A percentile compares a stretch with the other conserved stretches of the same genome.
Evolutionary conservation across 2,329 filamentous ascomycete genomes (phyloP).

Genomic region (Neofusicoccum sp.): DNA sequence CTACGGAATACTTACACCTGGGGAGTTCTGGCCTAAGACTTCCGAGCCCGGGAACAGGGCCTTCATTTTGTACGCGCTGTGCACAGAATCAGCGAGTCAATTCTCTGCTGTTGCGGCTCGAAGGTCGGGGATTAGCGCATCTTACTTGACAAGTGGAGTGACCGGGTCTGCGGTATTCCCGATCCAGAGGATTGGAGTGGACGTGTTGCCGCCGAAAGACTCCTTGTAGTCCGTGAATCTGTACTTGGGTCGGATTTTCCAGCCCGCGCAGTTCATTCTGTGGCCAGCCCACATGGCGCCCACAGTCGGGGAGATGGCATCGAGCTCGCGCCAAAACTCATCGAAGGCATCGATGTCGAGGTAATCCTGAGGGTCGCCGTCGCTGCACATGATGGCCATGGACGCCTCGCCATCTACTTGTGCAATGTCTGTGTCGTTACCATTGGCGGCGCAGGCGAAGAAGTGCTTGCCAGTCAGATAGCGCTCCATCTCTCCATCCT

Average conservation of each 20-base stretch:
- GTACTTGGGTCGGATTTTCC: constrained; percentile 35
- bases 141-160: constrained; percentile 49
- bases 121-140: neutral
- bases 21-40: constrained; percentile 31
- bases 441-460: constrained; percentile 30
- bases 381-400: constrained; percentile 40
- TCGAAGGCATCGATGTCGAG: constrained; percentile 30
- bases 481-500: constrained; percentile 25
- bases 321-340: constrained; percentile 35
- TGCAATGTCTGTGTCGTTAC: constrained; percentile 24
- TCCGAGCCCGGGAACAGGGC: constrained; percentile 27
- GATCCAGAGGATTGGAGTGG: constrained; percentile 57
- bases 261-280: constrained; percentile 39
- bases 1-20: constrained; percentile 22
- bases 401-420: constrained; percentile 22
- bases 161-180: constrained; percentile 60
- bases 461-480: constrained; percentile 24
- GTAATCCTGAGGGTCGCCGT: constrained; percentile 35
- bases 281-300: constrained; percentile 41
- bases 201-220: constrained; percentile 39
- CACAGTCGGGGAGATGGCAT: constrained; percentile 32
- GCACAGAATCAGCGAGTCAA: neutral
- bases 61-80: constrained; percentile 10
- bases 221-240: constrained; percentile 28
- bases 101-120: too few relatives aligned